These are phyloP conservation scores for Cercospora brassicicola DNA, from an alignment of 2,329 filamentous ascomycete species.

Conservation along the genomic window DNA sequence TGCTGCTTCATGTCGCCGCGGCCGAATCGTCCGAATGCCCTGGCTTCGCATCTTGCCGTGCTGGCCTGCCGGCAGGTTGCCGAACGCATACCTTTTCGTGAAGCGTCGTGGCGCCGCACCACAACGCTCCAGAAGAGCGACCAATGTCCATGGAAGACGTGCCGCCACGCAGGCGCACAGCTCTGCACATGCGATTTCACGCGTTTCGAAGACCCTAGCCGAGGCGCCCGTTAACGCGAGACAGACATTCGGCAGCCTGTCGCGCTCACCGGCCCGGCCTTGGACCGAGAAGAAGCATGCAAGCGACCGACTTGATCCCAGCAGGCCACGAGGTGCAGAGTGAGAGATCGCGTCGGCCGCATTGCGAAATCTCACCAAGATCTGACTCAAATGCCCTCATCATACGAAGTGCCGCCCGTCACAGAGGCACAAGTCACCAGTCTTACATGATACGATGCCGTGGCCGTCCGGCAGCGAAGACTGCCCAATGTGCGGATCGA, in stretches of 20 bases:
- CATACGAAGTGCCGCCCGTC: not conserved
- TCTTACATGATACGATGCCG: not conserved
- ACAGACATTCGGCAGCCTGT: constrained; percentile 1
- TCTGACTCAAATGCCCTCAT: not conserved
- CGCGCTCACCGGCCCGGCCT: constrained; percentile 4
- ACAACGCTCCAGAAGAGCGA: not conserved
- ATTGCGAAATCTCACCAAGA: constrained; percentile 15
- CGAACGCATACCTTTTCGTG: not conserved
- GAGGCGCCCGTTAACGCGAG: not conserved
- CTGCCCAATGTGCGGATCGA: not conserved
- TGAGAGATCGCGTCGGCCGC: constrained; percentile 8
- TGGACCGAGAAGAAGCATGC: not conserved
- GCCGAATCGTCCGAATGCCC: not conserved
- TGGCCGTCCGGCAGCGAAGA: not conserved
- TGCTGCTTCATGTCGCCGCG: not conserved
- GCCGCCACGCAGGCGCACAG: not conserved
- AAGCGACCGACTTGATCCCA: constrained; percentile 9
- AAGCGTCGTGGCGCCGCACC: not conserved
- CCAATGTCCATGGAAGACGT: not conserved
- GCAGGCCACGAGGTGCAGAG: constrained; percentile 14
- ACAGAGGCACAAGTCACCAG: not conserved
- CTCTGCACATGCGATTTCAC: not conserved
- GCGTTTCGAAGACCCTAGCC: not conserved
- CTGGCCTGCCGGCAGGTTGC: not conserved
- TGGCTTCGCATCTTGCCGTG: not conserved